These are phyloP conservation scores for Escovopsis sp. DNA, from an alignment of 2,329 filamentous ascomycete genomes.

Conservation along the genomic window DNA sequence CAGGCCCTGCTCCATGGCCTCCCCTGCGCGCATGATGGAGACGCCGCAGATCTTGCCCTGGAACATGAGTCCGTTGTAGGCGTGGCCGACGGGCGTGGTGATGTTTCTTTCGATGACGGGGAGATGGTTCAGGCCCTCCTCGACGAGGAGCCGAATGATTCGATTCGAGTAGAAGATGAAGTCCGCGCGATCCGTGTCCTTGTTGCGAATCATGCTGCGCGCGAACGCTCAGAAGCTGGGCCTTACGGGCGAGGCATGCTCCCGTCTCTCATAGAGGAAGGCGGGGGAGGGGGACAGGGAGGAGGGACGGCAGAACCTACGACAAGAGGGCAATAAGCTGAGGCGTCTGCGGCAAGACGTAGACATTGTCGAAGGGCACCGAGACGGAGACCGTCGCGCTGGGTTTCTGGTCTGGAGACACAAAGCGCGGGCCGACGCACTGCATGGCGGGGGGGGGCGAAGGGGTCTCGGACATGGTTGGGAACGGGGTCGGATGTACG, in stretches of 20 bases:
- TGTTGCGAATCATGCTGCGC: constrained; percentile 86
- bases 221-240: constrained; percentile 9
- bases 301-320: constrained; percentile 40
- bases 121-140: constrained; percentile 93
- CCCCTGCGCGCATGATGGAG: constrained; percentile 94
- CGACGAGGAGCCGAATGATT: constrained; percentile 89
- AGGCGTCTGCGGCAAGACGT: constrained; percentile 80
- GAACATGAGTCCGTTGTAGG: constrained; percentile 84
- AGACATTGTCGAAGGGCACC: constrained; percentile 72
- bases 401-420: constrained; percentile 61
- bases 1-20: constrained; percentile 95
- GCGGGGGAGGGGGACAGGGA: too few species aligned
- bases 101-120: constrained; percentile 80
- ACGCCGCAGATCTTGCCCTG: constrained; percentile 98
- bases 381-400: constrained; percentile 77
- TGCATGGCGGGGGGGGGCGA: constrained; percentile 27
- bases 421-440: constrained; percentile 68
- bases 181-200: constrained; percentile 76
- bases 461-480: constrained; percentile 13
- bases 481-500: neutral
- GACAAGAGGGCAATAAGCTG: constrained; percentile 95
- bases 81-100: constrained; percentile 76
- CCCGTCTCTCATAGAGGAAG: neutral
- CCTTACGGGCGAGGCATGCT: too few species aligned
- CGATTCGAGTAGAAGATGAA: constrained; percentile 99